Base-by-base conservation (phyloP, 371 early-diverging fungal species). In the Mucor mucedo region DNA sequence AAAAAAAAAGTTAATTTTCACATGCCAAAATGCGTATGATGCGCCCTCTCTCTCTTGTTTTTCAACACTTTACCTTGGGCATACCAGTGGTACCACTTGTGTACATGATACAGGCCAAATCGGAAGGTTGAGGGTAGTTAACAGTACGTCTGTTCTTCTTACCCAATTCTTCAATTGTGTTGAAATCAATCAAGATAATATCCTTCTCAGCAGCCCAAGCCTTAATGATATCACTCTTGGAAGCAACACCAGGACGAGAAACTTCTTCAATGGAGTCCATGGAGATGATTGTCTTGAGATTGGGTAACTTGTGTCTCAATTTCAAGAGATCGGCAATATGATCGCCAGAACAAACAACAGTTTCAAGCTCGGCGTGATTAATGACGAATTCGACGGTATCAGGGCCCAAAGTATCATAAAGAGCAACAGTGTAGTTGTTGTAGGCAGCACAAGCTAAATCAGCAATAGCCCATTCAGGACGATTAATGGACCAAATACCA, bases 331-430 rank as follows among this genome's bases (percentile, higher is more conserved):
- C 71, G 3, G 91, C 80, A 38, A 96, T 75, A 35, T 84, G 79
- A 63, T 85, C 87, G 1, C 82, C 86, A 55, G 92, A 91, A 63
- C 88, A 89, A 32, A 96, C 77, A 21, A 95, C 76, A 5, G 87
- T 77, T n/a, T 89, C 70, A 64, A 93, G 80, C 65, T 93, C 91
- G 5, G 91, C 80, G 41, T 92, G 92, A 48, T 84, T 82, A 16
- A 89, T 75, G 52, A 91, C 87, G 56, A 83, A 86, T 60, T 80
- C 78, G 13, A 93, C 84, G 0, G 90, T 87, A 10, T 89, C 91
- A 9, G 84, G 82, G n/a, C 98, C 98, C 16, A 98, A 86, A 5
- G 98, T 98, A 72, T 98, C 97, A 75, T 98, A 98, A 40, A 99
- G 82, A 3, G 99, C 97, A 6, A 97, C 95, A 10, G 93, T 84